Evolutionary conservation across 2,329 filamentous ascomycete species (phyloP).

Genomic region (Aureobasidium subglaciale): DNA sequence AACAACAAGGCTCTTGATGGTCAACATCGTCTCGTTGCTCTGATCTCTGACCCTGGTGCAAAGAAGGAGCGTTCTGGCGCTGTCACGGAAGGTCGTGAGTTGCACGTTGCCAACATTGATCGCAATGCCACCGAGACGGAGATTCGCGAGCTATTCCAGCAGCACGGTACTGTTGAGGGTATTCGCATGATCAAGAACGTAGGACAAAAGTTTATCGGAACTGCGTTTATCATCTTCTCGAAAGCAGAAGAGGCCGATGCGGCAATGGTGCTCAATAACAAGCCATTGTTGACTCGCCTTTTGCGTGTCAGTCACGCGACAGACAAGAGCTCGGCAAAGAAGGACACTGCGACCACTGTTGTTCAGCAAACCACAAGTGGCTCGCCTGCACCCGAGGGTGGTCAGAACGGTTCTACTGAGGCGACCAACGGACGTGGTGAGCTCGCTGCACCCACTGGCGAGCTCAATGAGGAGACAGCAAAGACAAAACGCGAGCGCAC

Average conservation of each 20-base stretch:
- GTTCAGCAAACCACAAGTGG: slow-evolving; percentile 8
- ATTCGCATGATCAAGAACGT: slow-evolving; percentile 64
- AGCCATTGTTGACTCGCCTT: slow-evolving; percentile 29
- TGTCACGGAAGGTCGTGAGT: slow-evolving; percentile 77
- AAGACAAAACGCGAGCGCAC: slow-evolving; percentile 52
- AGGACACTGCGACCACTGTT: slow-evolving; percentile 16
- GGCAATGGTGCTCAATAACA: slow-evolving; percentile 29
- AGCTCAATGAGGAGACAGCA: slow-evolving; percentile 20
- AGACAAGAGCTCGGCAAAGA: slow-evolving; percentile 16
- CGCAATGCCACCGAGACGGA: slow-evolving; percentile 72
- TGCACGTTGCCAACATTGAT: slow-evolving; percentile 77
- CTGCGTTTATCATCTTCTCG: slow-evolving; percentile 71
- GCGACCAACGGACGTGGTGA: slow-evolving; percentile 19
- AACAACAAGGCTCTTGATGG: slow-evolving; percentile 64
- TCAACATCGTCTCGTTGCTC: slow-evolving; percentile 62
- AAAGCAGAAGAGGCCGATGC: slow-evolving; percentile 39
- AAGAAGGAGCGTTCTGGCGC: slow-evolving; percentile 76
- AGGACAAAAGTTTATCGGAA: slow-evolving; percentile 65
- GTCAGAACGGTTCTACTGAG: slow-evolving; percentile 15
- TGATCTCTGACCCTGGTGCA: slow-evolving; percentile 74
- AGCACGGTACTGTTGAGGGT: slow-evolving; percentile 67
- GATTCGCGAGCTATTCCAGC: slow-evolving; percentile 61
- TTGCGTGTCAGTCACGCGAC: slow-evolving; percentile 28
- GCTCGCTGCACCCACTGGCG: slow-evolving; percentile 22
- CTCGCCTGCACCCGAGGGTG: slow-evolving; percentile 15